Evolutionary conservation across 2,329 filamentous ascomycete genomes (phyloP), one percentile per base, ranked within the genome.

Genomic region (Pseudogymnoascus sp.): DNA sequence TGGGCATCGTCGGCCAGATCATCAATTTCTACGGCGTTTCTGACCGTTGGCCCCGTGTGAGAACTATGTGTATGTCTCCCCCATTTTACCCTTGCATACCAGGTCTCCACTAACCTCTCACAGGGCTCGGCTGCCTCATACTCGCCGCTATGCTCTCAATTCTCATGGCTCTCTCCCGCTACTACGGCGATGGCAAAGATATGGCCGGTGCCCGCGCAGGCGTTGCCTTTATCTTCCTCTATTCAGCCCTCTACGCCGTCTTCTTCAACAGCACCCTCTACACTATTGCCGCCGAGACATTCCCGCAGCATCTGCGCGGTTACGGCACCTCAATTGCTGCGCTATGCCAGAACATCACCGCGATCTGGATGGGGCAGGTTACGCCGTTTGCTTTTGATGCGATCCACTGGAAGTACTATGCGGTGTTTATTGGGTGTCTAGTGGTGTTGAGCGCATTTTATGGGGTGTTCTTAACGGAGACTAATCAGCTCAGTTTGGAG

Each of bases 391-490:
- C 71, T 0, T 72, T 75, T 9, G 68, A 71, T 12, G 64, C 62
- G 2, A 70, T 75, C 31, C 60, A 63, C 3, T 74, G 72, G 71
- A 69, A 63, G 52, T 74, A 71, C 60, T 74, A 74, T 63, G 70
- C 73, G 18, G 69, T 75, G 3, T 74, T 75, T 40, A 74, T 75
- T 16, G 71, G 66, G 0, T 69, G 66, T 33, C 74, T 73, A 52
- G 11, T 74, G 0, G 67, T 72, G 25, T 69, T 73, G 1, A 70
- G 64, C 3, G 65, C 68, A 1, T 64, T 74, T 6, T 76, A 74
- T 62, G 69, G 63, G n/a, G 67, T 75, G 61, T 75, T 69, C 64
- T 67, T 76, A 0, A 73, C 73, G 4, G 72, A 76, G 66, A 76
- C 74, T 0, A 70, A 71, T 9, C 69, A 70, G 62, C 63, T 74